Evolutionary conservation across 2,329 filamentous ascomycete species (phyloP), one percentile per base, ranked within the genome.

Genomic region (Colletotrichum filicis): DNA sequence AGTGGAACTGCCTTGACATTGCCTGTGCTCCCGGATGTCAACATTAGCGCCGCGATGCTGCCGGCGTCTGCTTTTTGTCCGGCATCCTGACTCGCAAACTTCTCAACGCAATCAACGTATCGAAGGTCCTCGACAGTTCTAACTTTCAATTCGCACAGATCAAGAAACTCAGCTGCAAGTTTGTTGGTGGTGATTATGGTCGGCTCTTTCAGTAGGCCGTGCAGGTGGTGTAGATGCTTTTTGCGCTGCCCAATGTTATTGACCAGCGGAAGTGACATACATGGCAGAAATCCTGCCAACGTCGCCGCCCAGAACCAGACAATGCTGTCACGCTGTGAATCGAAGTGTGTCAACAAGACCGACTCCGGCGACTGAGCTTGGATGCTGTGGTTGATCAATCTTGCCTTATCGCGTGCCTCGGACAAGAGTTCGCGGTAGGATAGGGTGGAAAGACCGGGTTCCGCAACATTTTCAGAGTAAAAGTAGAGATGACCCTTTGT

Each of bases 11-110:
- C 87, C 76, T 90, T 90, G 4, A 85, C 80, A 63, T 84, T 83
- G 2, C 87, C 87, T 22, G 85, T 87, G 74, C 83, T 87, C 3
- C 88, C 88, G 1, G 87, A 89, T 1, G 88, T 90, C 4, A 90
- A 79, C 85, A 89, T 87, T 2, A 88, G 77, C 1, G 82, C 76
- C 4, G 83, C 83, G 2, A 78, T 46, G 16, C 76, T 68, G 61
- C 64, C 61, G n/a, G 26, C 28, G 56, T 19, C 5, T 28, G 5
- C 60, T 8, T 61, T 5, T 22, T 46, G 56, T 46, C 55, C 52
- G 9, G 52, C 11, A 19, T 49, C 35, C 35, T n/a, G n/a, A n/a
- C 19, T n/a, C 49, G 19, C 49, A 22, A 24, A n/a, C 7, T 53
- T 35, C 32, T 35, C 32, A 35, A 35, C 32, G 32, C 32, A 4